Conservation (phyloP, 208 protist genomes). For the Leishmania amazonensis region DNA sequence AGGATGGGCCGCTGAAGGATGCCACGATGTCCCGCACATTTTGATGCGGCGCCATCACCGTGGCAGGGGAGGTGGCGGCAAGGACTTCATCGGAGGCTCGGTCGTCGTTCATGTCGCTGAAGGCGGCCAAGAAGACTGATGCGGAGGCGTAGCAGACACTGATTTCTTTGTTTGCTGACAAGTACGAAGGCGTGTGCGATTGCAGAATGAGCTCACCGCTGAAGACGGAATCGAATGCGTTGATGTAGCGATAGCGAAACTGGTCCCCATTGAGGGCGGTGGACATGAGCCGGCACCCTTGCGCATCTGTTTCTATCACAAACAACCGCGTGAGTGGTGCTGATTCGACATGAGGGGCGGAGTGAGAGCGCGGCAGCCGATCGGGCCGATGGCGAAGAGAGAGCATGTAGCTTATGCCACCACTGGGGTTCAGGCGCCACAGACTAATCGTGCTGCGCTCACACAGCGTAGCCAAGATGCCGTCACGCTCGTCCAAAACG, state of each 20-base stretch:
- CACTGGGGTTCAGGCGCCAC: slow-evolving; percentile 64
- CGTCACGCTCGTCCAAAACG: slow-evolving; percentile 59
- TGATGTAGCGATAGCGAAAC: slow-evolving; percentile 81
- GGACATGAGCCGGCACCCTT: slow-evolving; percentile 73
- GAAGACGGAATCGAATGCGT: slow-evolving; percentile 41
- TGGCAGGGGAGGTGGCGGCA: slow-evolving; percentile 58
- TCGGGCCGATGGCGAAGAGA: slow-evolving; percentile 49
- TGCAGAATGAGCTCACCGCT: slow-evolving; percentile 52
- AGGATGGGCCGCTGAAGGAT: slow-evolving; percentile 51
- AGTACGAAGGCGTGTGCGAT: slow-evolving; percentile 55
- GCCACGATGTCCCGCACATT: slow-evolving; percentile 69
- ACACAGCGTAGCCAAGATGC: slow-evolving; percentile 73
- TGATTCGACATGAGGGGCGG: slow-evolving; percentile 8
- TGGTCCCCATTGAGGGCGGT: slow-evolving; percentile 78
- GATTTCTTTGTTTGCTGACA: slow-evolving; percentile 47
- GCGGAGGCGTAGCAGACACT: slow-evolving; percentile 73
- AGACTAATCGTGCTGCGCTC: slow-evolving; percentile 63
- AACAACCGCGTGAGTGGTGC: slow-evolving; percentile 65
- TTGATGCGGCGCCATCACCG: slow-evolving; percentile 67
- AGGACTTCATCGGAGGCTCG: slow-evolving; percentile 53
- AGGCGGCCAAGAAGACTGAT: slow-evolving; percentile 47
- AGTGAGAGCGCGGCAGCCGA: slow-evolving; percentile 20
- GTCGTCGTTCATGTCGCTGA: slow-evolving; percentile 37
- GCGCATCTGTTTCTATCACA: slow-evolving; percentile 61
- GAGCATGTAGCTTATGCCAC: slow-evolving; percentile 42